Conservation (phyloP, 192 early-diverging fungal species). For the Mortierella claussenii region DNA sequence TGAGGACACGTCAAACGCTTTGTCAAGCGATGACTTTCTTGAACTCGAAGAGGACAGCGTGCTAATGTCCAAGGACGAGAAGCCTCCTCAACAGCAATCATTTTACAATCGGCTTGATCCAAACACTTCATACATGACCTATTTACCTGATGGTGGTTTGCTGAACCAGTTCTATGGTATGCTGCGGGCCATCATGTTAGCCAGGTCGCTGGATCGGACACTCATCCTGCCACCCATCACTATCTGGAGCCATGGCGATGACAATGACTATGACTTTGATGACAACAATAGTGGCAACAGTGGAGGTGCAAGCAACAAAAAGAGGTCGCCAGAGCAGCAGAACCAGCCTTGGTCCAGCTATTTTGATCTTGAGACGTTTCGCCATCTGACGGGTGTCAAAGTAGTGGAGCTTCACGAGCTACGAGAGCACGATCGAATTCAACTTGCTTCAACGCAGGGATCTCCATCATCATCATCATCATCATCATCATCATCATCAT, state of each 20-base stretch:
- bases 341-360: slow-evolving; percentile 42
- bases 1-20: no score
- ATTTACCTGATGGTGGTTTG: slow-evolving; percentile 24
- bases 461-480: no score
- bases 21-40: no score
- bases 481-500: no score
- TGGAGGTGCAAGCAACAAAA: no score
- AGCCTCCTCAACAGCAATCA: not conserved
- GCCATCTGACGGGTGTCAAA: slow-evolving; percentile 36
- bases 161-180: slow-evolving; percentile 38
- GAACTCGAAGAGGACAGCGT: slow-evolving; percentile 37
- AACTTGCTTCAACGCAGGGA: no score
- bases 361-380: slow-evolving; percentile 41
- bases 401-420: slow-evolving; percentile 25
- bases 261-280: not conserved
- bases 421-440: slow-evolving; percentile 1
- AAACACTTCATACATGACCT: slow-evolving; percentile 30
- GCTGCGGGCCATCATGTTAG: slow-evolving; percentile 39
- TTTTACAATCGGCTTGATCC: not conserved
- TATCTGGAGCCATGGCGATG: not conserved
- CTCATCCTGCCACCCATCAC: slow-evolving; percentile 41
- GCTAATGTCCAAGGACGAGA: not conserved
- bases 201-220: slow-evolving; percentile 29
- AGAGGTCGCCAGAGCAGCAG: no score
- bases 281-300: not conserved